Conservation (phyloP, 768 basidiomycete species). For the Strobilomyces dryophilus region DNA sequence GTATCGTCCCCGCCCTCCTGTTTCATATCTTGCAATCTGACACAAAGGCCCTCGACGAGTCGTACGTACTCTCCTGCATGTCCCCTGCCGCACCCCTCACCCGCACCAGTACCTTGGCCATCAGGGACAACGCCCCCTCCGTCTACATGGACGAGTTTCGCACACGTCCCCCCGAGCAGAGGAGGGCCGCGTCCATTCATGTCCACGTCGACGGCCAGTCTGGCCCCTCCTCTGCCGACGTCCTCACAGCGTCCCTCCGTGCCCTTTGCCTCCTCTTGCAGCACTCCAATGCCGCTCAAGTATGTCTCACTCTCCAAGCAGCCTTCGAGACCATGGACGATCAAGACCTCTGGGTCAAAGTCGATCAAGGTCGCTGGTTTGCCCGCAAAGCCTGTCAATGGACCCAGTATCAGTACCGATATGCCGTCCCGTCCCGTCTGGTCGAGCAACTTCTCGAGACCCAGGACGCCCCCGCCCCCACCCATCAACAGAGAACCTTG, state of each 20-base stretch:
- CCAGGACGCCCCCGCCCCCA: conserved; percentile 48
- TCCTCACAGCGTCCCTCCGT: conserved; percentile 69
- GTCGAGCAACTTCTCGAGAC: conserved; percentile 70
- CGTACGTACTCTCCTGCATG: conserved; percentile 40
- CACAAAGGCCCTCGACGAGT: conserved; percentile 55
- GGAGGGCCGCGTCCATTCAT: conserved; percentile 87
- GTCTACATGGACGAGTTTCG: conserved; percentile 84
- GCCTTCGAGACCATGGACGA: conserved; percentile 65
- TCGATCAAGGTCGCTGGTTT: conserved; percentile 79
- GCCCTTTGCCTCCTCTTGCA: conserved; percentile 67
- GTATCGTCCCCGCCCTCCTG: conserved; percentile 70
- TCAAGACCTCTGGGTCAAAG: conserved; percentile 57
- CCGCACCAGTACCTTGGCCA: conserved; percentile 45
- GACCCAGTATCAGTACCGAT: conserved; percentile 92
- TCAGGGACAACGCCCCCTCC: conserved; percentile 69
- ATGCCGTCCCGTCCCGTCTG: conserved; percentile 79
- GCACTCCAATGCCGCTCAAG: conserved; percentile 74
- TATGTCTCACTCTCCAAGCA: conserved; percentile 67
- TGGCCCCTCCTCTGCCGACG: conserved; percentile 71
- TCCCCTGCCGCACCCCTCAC: background rate
- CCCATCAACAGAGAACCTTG: conserved; percentile 54
- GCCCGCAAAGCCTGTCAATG: conserved; percentile 75
- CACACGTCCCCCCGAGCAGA: conserved; percentile 69
- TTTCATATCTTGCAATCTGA: conserved; percentile 62
- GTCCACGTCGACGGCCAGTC: conserved; percentile 84